A percentile compares a stretch with the other conserved stretches of the same genome.
Conservation (phyloP, 768 basidiomycete species). For the Tricholoma hemisulphureum region DNA sequence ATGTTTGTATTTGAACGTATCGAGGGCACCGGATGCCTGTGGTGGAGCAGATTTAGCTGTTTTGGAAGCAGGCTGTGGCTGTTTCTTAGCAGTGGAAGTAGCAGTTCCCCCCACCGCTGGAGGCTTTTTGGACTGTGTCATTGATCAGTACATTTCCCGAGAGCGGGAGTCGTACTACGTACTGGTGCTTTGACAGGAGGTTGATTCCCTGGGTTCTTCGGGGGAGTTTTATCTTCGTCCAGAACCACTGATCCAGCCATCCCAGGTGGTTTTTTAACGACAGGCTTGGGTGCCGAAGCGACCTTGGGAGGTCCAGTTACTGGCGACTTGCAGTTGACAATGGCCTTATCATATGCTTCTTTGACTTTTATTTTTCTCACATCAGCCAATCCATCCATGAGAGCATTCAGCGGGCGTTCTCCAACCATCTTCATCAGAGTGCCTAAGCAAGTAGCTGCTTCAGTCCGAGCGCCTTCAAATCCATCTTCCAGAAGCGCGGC, state of each 20-base stretch:
- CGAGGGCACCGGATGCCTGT: slow-evolving; percentile 55
- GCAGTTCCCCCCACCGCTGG: slow-evolving; percentile 33
- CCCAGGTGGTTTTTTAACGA: slow-evolving; percentile 33
- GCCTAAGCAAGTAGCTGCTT: slow-evolving; percentile 87
- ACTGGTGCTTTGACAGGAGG: slow-evolving; percentile 49
- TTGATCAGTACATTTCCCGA: slow-evolving; percentile 2
- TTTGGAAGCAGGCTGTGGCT: slow-evolving; percentile 36
- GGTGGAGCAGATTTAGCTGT: slow-evolving; percentile 49
- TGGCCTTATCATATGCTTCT: slow-evolving; percentile 88
- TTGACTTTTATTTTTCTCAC: slow-evolving; percentile 89
- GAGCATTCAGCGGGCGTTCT: slow-evolving; percentile 83
- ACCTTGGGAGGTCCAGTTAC: slow-evolving; percentile 49
- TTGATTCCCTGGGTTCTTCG: slow-evolving; percentile 51
- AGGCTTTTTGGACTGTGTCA: slow-evolving; percentile 53
- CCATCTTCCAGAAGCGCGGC: slow-evolving; percentile 81
- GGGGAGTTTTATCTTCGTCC: slow-evolving; percentile 12
- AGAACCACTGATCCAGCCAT: slow-evolving; percentile 19
- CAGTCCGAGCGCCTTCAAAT: slow-evolving; percentile 83
- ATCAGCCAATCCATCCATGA: slow-evolving; percentile 83
- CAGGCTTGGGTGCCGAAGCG: slow-evolving; percentile 31
- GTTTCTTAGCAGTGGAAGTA: slow-evolving; percentile 46
- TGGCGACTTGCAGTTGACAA: slow-evolving; percentile 84
- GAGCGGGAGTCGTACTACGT: slow-evolving; percentile 15
- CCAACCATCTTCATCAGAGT: slow-evolving; percentile 96
- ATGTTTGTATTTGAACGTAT: slow-evolving; percentile 89